Evolutionary conservation across 139 green algal species (phyloP), one percentile per base, ranked within the genome.

Genomic region (Chlamydomonas applanata): DNA sequence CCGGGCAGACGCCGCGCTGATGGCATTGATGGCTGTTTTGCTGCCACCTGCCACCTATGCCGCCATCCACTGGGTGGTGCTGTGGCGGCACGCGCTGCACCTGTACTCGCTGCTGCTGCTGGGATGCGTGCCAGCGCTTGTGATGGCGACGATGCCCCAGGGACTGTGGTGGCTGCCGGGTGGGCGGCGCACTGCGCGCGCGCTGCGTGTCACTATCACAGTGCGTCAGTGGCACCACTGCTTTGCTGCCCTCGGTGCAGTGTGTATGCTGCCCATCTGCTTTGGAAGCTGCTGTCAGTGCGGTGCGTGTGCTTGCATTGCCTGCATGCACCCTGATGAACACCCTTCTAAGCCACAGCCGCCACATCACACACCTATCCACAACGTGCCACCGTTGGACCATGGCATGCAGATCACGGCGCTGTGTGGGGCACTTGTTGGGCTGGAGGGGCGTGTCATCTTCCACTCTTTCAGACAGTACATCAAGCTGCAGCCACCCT

Each of bases 401-500:
- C 25, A 34, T 44, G n/a, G n/a, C n/a, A n/a, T 24, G 4, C 67
- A 73, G 67, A 71, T 79, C 4, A 35, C 88, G n/a, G 79, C 73
- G 3, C 79, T 85, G 14, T 63, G 88, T 27, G 63, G 91, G 59
- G 82, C 72, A 4, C 57, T 91, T n/a, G 77, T 85, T 20, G 94
- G 87, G 2, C 79, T 97, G 22, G 93, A 99, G 85, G 89, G 90
- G 9, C 89, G 93, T 13, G 89, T 99, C 3, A 64, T 99, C 7
- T 97, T 98, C 80, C 77, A 87, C 71, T 88, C 88, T 0, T 98
- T 98, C 74, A 85, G 85, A 0, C 88, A 95, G 79, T 98, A 98
- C 88, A 95, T 99, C 79, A 76, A 85, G 71, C 80, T 98, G 32
- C 86, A 83, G 0, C 77, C 91, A 24, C 94, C 95, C 32, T 97